Percentiles rank a stretch among this genome's conserved stretches.
Evolutionary conservation across 2,329 filamentous ascomycete species (phyloP).

Genomic region (Eurotiales sp.): DNA sequence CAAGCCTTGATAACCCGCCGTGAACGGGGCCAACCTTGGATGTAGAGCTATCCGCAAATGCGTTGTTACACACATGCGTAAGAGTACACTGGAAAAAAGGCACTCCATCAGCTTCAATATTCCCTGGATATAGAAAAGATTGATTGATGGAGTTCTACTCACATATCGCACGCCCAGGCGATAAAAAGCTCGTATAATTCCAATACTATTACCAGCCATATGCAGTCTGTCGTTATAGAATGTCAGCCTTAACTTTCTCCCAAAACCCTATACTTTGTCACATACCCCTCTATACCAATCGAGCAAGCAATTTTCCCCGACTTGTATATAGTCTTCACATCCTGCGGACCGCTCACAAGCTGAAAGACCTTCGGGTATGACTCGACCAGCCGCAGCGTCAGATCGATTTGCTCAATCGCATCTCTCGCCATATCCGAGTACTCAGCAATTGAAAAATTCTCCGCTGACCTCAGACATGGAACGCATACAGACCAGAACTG

Average conservation of each 20-base stretch:
- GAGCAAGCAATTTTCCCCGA: neutral
- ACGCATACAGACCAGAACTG: neutral
- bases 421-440: constrained; percentile 2
- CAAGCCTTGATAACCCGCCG: neutral
- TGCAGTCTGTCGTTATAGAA: neutral
- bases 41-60: neutral
- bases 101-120: too few species aligned
- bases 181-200: neutral
- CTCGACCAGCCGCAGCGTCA: constrained; percentile 1
- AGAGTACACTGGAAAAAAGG: neutral
- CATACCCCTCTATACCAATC: neutral
- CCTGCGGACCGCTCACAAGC: neutral
- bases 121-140: too few species aligned
- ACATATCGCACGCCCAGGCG: neutral
- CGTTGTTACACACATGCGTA: neutral
- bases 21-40: neutral
- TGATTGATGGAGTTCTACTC: neutral
- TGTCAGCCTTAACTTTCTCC: neutral
- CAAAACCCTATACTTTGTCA: neutral
- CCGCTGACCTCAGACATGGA: neutral
- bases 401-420: neutral
- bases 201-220: neutral
- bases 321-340: neutral
- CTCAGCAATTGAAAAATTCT: neutral
- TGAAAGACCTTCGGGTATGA: neutral